Conservation (phyloP, 345 rosid genomes). For the Eucalyptus curtisii region DNA sequence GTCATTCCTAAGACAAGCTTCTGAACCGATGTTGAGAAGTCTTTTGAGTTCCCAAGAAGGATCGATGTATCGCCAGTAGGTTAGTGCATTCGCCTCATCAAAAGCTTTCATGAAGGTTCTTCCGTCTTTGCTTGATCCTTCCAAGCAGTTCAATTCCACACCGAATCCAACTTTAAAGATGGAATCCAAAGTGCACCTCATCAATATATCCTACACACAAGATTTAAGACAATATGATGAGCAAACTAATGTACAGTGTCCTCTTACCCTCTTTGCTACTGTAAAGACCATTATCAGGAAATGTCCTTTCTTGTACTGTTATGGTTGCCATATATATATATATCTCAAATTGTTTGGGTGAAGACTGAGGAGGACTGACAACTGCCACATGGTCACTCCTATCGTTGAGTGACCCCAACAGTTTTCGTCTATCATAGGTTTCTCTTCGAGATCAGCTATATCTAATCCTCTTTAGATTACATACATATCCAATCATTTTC, state of each 20-base stretch:
- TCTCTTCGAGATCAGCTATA: neutral
- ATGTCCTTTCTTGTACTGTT: neutral
- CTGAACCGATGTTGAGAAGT: constrained; percentile 38
- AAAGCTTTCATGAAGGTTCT: constrained; percentile 37
- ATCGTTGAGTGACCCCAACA: neutral
- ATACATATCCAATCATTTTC: neutral
- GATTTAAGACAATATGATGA: neutral
- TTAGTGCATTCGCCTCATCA: neutral
- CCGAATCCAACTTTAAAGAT: constrained; percentile 86
- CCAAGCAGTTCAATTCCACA: constrained; percentile 47
- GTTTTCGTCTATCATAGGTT: neutral
- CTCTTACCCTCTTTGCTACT: neutral
- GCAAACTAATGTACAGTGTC: neutral
- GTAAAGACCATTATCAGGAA: neutral
- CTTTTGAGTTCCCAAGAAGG: constrained; percentile 63
- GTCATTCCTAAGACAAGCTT: constrained; percentile 36
- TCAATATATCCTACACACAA: constrained; percentile 36
- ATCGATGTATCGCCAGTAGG: constrained; percentile 33
- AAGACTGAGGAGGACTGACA: neutral
- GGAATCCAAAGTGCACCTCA: constrained; percentile 60
- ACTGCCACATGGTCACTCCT: neutral
- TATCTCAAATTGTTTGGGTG: neutral
- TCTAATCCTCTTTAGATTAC: neutral
- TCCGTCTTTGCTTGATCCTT: constrained; percentile 39
- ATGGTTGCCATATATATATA: neutral